Evolutionary conservation across 1,139 yeast genomes (phyloP), one percentile per base, ranked within the genome.

Genomic region (Casaregolazyma suthepensis): DNA sequence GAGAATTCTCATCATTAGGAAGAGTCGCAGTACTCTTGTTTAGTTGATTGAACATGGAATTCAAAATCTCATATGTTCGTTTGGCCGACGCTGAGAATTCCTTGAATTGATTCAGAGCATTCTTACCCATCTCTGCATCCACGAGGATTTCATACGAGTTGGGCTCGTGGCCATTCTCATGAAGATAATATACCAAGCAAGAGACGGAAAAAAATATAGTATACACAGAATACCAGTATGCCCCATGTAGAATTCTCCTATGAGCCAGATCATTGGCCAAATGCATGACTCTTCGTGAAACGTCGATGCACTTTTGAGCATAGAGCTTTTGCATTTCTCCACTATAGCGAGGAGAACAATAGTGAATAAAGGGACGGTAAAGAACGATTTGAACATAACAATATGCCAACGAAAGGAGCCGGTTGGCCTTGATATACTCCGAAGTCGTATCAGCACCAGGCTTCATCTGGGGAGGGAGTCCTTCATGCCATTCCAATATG

Each of bases 171-270:
- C 82, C 79, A 18, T 82, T 82, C 63, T 87, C 94, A 68, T 88
- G 96, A 56, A 83, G 87, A 66, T 88, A 90, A 64, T 86, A 90
- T 9, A 88, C 82, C 62, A 90, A 75, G 62, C 96, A 87, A 0
- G 96, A 96, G 53, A 90, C 90, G 2, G 96, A 84, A 66, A 88
- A 90, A 67, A 90, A 90, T n/a, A 90, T 85, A 0, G 96, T 88
- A 67, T 90, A 90, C 69, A 87, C 85, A 15, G 94, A 85, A 66
- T 89, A 90, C 96, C 96, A 89, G 67, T 90, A 90, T 1, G 96
- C 87, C 1, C 96, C 96, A 57, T 87, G 82, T 54, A 90, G 74
- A 64, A 88, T 76, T 57, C 85, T 78, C 57, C 83, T 82, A 58
- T 81, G 81, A 57, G 87, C 82, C 87, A 90, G 82, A 61, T 87